Conservation (phyloP, 2,329 filamentous ascomycete species). For the Claviceps digitariae region DNA sequence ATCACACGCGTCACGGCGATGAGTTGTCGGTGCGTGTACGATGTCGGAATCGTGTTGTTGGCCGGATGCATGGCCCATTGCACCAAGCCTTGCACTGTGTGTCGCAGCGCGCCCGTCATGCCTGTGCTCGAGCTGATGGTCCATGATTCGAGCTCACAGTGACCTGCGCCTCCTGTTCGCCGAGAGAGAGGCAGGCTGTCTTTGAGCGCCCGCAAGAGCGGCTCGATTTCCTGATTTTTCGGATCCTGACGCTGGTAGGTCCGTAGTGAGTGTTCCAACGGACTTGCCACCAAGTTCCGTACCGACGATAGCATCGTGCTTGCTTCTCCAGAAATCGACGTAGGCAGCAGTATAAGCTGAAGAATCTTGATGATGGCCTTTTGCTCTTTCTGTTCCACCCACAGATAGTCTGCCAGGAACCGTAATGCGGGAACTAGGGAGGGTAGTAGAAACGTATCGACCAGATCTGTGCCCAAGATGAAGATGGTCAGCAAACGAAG, state of each 20-base stretch:
- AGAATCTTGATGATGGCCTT: constrained; percentile 59
- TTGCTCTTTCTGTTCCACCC: constrained; percentile 51
- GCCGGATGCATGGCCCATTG: constrained; percentile 51
- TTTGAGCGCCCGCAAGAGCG: constrained; percentile 52
- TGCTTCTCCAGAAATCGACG: constrained; percentile 58
- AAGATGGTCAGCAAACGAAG: background rate
- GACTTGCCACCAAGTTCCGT: constrained; percentile 56
- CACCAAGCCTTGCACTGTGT: constrained; percentile 48
- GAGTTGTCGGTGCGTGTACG: constrained; percentile 61
- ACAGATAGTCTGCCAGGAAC: constrained; percentile 58
- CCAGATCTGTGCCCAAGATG: constrained; percentile 40
- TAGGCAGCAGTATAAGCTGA: constrained; percentile 56
- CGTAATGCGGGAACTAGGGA: constrained; percentile 60
- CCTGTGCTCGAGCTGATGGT: constrained; percentile 41
- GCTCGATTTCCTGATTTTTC: constrained; percentile 54
- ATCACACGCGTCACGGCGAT: constrained; percentile 46
- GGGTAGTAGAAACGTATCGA: constrained; percentile 69
- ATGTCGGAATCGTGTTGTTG: constrained; percentile 42
- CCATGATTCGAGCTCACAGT: constrained; percentile 58
- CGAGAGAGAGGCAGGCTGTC: constrained; percentile 44
- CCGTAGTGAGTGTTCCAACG: constrained; percentile 52
- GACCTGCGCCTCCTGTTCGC: constrained; percentile 47
- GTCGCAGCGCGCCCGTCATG: constrained; percentile 42
- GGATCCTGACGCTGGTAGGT: constrained; percentile 54
- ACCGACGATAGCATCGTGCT: constrained; percentile 57